phyloP scores from a whole-genome alignment of 805 yeast species.

The fission yeast (Schizosaccharomyces pombe) region DNA sequence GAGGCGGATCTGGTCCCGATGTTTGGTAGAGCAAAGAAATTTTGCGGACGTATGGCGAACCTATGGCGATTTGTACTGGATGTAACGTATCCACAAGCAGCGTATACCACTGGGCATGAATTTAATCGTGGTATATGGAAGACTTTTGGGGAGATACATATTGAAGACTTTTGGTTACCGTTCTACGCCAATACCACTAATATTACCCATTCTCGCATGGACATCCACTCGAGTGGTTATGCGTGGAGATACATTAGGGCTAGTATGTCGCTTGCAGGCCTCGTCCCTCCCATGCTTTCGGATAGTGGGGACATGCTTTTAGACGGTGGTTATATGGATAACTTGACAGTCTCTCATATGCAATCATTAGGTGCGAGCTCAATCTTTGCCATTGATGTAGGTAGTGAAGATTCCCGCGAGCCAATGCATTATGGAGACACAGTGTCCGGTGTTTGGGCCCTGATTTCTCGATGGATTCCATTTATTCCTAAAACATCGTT shows the following conservation, averaged over 20 bases:
- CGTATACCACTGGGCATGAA: conserved; percentile 92
- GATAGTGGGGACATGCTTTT: conserved; percentile 78
- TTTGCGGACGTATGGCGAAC: conserved; percentile 59
- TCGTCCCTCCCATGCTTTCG: conserved; percentile 64
- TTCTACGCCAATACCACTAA: conserved; percentile 82
- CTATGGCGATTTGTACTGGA: conserved; percentile 69
- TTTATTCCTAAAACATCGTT: conserved; percentile 69
- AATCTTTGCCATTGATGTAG: conserved; percentile 86
- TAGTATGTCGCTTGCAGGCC: conserved; percentile 86
- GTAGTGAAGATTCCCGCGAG: conserved; percentile 76
- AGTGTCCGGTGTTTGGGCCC: conserved; percentile 56
- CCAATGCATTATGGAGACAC: conserved; percentile 86
- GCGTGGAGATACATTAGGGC: conserved; percentile 93
- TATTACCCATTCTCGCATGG: conserved; percentile 86
- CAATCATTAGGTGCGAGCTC: conserved; percentile 55
- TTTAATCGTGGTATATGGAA: conserved; percentile 96
- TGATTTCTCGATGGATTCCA: conserved; percentile 70
- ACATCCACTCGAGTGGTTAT: conserved; percentile 72
- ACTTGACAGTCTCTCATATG: conserved; percentile 83
- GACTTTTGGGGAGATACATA: conserved; percentile 70
- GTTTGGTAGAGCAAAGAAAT: conserved; percentile 70
- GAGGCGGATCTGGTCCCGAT: conserved; percentile 82
- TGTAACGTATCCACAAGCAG: conserved; percentile 76
- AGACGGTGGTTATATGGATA: conserved; percentile 92
- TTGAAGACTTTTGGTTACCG: conserved; percentile 88